These are phyloP conservation scores for Podila epigama DNA, from an alignment of 192 early-diverging fungal genomes.

Conservation along the genomic window DNA sequence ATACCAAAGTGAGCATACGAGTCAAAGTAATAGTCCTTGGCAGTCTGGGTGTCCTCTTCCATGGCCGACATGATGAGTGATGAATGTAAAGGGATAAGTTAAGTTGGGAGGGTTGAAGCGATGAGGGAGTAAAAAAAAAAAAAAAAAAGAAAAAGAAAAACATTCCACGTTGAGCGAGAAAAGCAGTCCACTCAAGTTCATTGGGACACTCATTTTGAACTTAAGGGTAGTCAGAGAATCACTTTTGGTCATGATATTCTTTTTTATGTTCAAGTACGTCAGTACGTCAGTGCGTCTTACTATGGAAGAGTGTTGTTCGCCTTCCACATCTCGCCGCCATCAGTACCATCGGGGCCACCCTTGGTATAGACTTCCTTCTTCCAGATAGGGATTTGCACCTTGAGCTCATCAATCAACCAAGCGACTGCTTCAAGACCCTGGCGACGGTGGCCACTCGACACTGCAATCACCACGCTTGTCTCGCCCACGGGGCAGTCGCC, in stretches of 20 bases:
- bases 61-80: slow-evolving; percentile 32
- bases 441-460: slow-evolving; percentile 78
- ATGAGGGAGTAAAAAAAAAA: slow-evolving; percentile 21
- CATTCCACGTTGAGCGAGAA: neutral
- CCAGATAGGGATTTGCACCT: slow-evolving; percentile 89
- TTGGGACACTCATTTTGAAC: too few species aligned
- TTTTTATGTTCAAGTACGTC: too few species aligned
- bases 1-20: slow-evolving; percentile 98
- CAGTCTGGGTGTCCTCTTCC: slow-evolving; percentile 52
- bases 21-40: slow-evolving; percentile 97
- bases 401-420: slow-evolving; percentile 92
- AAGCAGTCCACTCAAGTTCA: too few species aligned
- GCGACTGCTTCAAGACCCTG: slow-evolving; percentile 79
- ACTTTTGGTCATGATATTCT: too few species aligned
- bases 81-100: slow-evolving; percentile 1
- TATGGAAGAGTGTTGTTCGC: slow-evolving; percentile 55
- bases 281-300: too few species aligned
- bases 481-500: slow-evolving; percentile 83
- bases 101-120: neutral
- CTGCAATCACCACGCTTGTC: slow-evolving; percentile 83
- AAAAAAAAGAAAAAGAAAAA: slow-evolving; percentile 21
- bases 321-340: slow-evolving; percentile 66
- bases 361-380: slow-evolving; percentile 91
- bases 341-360: slow-evolving; percentile 59
- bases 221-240: too few species aligned